phyloP scores from a whole-genome alignment of 352 stramenopile genomes.

The Globisporangium middletonii region DNA sequence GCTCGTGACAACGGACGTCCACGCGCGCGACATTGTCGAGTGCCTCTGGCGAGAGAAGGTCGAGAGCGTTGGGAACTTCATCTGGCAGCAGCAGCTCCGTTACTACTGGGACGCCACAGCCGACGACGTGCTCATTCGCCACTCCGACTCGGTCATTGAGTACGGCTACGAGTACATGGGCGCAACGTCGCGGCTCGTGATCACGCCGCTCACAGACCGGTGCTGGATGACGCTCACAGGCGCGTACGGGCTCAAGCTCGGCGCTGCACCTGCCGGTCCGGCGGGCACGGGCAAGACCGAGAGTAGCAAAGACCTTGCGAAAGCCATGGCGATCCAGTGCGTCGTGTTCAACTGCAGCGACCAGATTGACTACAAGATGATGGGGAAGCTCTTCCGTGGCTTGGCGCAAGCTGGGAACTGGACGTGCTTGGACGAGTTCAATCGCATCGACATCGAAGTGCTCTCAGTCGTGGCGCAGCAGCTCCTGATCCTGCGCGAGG shows the following conservation, averaged over 20 bases:
- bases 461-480: slow-evolving; percentile 93
- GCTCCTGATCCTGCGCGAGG: slow-evolving; percentile 71
- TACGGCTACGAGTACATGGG: slow-evolving; percentile 97
- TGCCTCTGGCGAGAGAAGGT: slow-evolving; percentile 63
- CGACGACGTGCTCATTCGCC: slow-evolving; percentile 87
- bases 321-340: slow-evolving; percentile 92
- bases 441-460: slow-evolving; percentile 93
- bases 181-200: slow-evolving; percentile 81
- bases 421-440: slow-evolving; percentile 93
- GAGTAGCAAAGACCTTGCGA: slow-evolving; percentile 94
- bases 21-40: slow-evolving; percentile 88
- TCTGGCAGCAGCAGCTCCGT: slow-evolving; percentile 92
- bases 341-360: slow-evolving; percentile 97
- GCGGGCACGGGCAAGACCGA: slow-evolving; percentile 96
- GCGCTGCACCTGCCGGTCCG: slow-evolving; percentile 88
- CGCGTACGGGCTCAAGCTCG: slow-evolving; percentile 90
- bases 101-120: slow-evolving; percentile 91
- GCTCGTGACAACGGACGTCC: slow-evolving; percentile 91
- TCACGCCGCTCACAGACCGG: slow-evolving; percentile 89
- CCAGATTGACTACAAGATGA: slow-evolving; percentile 96
- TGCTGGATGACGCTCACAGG: slow-evolving; percentile 96
- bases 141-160: slow-evolving; percentile 83
- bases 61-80: slow-evolving; percentile 83
- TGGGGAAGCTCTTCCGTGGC: slow-evolving; percentile 95
- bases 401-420: slow-evolving; percentile 88